phyloP scores from a whole-genome alignment of 2,329 filamentous ascomycete species.

The Colletotrichum cereale region DNA sequence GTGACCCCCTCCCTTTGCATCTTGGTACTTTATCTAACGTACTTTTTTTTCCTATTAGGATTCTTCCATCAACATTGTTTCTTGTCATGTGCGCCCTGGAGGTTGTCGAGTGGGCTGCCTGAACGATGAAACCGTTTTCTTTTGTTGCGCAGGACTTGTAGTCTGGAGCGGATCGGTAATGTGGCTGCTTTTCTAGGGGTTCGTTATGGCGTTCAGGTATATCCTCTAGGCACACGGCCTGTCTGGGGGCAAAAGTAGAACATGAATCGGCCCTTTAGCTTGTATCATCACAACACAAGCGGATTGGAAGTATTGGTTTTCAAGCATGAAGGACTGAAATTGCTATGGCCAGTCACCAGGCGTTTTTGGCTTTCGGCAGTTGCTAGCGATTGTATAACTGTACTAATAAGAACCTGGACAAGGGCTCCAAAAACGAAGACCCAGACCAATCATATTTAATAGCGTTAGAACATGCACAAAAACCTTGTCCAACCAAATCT shows the following conservation, averaged over 20 bases:
- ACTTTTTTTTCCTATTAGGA: conserved; percentile 64
- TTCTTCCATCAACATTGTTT: conserved; percentile 90
- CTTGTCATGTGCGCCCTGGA: conserved; percentile 93
- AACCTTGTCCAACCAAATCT: not conserved
- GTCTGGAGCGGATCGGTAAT: not conserved
- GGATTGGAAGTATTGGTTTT: not conserved
- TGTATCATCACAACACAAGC: conserved; percentile 10
- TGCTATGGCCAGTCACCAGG: not conserved
- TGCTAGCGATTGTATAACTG: not conserved
- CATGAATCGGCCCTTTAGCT: conserved; percentile 3
- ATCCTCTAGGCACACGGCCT: not conserved
- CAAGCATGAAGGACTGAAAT: not conserved
- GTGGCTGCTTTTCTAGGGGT: not conserved
- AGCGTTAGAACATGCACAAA: too few relatives aligned
- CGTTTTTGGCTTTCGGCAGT: not conserved
- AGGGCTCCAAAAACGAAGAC: too few relatives aligned
- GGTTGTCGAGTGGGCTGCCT: conserved; percentile 86
- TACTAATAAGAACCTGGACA: conserved; percentile 1
- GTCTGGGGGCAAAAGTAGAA: conserved; percentile 2
- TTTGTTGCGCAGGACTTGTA: not conserved
- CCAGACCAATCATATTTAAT: not conserved
- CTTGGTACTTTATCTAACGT: conserved; percentile 39
- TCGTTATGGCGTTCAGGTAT: conserved; percentile 17
- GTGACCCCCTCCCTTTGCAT: conserved; percentile 48
- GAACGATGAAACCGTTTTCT: conserved; percentile 33